Evolutionary conservation across 108 stramenopile species (phyloP).

Genomic region (Cyclotella distinguenda): DNA sequence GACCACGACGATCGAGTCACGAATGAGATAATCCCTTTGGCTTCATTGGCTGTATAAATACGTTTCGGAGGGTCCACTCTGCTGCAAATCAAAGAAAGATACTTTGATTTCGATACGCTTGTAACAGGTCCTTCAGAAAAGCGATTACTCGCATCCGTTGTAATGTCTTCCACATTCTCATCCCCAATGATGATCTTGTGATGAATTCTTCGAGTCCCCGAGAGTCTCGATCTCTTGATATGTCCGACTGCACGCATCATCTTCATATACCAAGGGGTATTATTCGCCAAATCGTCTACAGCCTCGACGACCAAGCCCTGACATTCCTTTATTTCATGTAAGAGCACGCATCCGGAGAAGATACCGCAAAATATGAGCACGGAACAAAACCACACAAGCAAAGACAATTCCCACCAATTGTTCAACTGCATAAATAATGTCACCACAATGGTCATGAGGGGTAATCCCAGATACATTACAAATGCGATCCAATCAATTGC

Average conservation of each 20-base stretch:
- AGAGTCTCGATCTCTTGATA: conserved; percentile 5
- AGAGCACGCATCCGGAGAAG: conserved; percentile 35
- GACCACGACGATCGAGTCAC: conserved; percentile 38
- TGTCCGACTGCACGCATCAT: background rate
- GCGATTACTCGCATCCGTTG: background rate
- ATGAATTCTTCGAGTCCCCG: conserved; percentile 2
- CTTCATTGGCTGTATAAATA: conserved; percentile 25
- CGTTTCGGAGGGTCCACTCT: conserved; percentile 8
- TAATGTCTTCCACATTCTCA: background rate
- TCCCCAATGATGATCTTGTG: conserved; percentile 5
- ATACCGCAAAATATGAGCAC: conserved; percentile 34
- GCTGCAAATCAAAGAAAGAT: conserved; percentile 8
- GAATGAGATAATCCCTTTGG: conserved; percentile 18
- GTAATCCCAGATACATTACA: conserved; percentile 38
- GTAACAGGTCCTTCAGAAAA: conserved; percentile 7
- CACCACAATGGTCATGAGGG: conserved; percentile 19
- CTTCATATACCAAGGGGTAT: conserved; percentile 9
- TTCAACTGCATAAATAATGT: conserved; percentile 20
- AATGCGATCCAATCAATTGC: conserved; percentile 49
- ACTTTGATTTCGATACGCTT: conserved; percentile 5
- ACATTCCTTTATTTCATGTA: conserved; percentile 26
- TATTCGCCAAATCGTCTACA: background rate
- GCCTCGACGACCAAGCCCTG: conserved; percentile 13
- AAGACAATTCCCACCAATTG: conserved; percentile 37
- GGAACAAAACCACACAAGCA: conserved; percentile 38